A percentile compares a stretch with the other conserved stretches of the same genome.
Conservation (phyloP, 805 yeast species). For the Metschnikowia reukaufii region DNA sequence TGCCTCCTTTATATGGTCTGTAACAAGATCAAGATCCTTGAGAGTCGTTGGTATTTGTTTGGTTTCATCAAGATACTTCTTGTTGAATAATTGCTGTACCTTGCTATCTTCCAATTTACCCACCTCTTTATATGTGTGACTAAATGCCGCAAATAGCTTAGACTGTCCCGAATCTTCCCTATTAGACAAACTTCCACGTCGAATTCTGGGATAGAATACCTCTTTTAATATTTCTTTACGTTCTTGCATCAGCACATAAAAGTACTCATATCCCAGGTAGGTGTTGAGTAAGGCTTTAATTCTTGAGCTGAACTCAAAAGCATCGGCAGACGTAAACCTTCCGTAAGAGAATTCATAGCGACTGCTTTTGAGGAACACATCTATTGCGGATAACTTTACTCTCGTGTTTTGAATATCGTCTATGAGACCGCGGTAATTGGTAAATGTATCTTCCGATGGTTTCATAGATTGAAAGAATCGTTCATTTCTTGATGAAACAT, state of each 20-base stretch:
- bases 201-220: slow-evolving; percentile 13
- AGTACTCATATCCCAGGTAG: slow-evolving; percentile 27
- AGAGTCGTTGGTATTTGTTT: slow-evolving; percentile 17
- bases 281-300: slow-evolving; percentile 25
- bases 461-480: slow-evolving; percentile 26
- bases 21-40: slow-evolving; percentile 28
- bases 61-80: slow-evolving; percentile 19
- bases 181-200: slow-evolving; percentile 11
- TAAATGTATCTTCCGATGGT: slow-evolving; percentile 28
- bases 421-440: slow-evolving; percentile 23
- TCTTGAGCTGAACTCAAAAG: slow-evolving; percentile 26
- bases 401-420: slow-evolving; percentile 22
- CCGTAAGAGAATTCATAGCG: slow-evolving; percentile 29
- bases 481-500: slow-evolving; percentile 22
- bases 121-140: slow-evolving; percentile 30
- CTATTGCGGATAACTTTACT: slow-evolving; percentile 21
- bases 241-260: slow-evolving; percentile 30
- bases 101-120: slow-evolving; percentile 27
- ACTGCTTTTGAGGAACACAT: slow-evolving; percentile 21
- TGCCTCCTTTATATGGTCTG: slow-evolving; percentile 21
- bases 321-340: slow-evolving; percentile 28
- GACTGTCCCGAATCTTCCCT: slow-evolving; percentile 18
- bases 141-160: slow-evolving; percentile 27
- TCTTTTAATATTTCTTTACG: slow-evolving; percentile 24
- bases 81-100: slow-evolving; percentile 21